These are phyloP conservation scores for Aphanomyces cochlioides DNA, from an alignment of 352 stramenopile genomes.

Conservation along the genomic window DNA sequence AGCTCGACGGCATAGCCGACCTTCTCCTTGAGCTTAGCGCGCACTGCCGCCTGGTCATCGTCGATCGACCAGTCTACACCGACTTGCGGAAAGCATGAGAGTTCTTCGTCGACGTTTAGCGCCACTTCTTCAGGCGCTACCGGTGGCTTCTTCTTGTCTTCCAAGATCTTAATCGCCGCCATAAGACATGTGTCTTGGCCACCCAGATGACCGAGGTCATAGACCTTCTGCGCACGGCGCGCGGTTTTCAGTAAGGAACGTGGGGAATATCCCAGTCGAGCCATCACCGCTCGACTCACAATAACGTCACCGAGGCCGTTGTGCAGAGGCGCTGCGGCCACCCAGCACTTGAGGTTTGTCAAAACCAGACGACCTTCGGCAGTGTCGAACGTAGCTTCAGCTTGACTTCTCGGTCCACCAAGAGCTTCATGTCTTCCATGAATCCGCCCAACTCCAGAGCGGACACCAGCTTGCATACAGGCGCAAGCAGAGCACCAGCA, in stretches of 20 bases:
- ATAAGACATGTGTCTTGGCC: neutral
- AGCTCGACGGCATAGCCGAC: neutral
- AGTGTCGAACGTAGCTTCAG: constrained; percentile 7
- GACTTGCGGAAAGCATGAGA: neutral
- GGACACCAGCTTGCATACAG: neutral
- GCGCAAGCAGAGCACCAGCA: neutral
- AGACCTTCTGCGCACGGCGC: neutral
- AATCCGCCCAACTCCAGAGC: constrained; percentile 9
- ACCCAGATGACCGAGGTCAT: constrained; percentile 7
- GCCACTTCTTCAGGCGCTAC: constrained; percentile 4
- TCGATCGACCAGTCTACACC: neutral
- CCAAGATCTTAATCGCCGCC: neutral
- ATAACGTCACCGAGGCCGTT: constrained; percentile 6
- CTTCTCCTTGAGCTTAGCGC: constrained; percentile 12
- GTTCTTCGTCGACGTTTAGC: constrained; percentile 4
- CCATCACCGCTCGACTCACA: constrained; percentile 4
- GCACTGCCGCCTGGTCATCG: neutral
- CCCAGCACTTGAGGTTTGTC: constrained; percentile 12
- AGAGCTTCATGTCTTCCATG: constrained; percentile 13
- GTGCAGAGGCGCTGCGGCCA: constrained; percentile 7
- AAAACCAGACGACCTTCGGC: neutral
- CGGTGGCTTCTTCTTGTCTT: neutral
- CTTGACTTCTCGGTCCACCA: constrained; percentile 2
- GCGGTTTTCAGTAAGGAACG: neutral
- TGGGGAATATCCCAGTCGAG: neutral